phyloP scores from a whole-genome alignment of 2,329 filamentous ascomycete genomes.

The Orbilia blumenaviensis region DNA sequence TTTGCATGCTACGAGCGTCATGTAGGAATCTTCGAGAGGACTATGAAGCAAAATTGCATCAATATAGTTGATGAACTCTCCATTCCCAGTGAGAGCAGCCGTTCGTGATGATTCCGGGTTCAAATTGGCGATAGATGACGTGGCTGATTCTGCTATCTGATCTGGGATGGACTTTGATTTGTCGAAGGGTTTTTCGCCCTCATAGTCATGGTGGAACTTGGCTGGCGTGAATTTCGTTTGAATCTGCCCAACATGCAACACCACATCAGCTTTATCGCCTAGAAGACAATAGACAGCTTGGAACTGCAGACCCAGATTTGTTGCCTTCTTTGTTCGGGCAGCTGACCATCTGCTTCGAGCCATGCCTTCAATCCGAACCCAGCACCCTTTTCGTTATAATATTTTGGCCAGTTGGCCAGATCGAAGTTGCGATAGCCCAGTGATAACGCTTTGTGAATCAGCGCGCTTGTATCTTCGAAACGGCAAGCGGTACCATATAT shows the following conservation, averaged over 20 bases:
- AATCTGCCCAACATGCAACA: not conserved
- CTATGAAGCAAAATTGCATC: constrained; percentile 8
- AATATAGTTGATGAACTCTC: not conserved
- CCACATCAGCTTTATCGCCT: not conserved
- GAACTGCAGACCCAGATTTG: not conserved
- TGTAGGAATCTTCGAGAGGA: not conserved
- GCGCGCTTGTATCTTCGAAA: not conserved
- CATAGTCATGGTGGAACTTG: not conserved
- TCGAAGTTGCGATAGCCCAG: constrained; percentile 10
- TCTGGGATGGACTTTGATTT: constrained; percentile 8
- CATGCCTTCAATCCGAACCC: not conserved
- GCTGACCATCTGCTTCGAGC: not conserved
- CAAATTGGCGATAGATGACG: constrained; percentile 4
- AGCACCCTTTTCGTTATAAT: constrained; percentile 11
- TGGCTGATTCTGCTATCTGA: constrained; percentile 15
- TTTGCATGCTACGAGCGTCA: constrained; percentile 6
- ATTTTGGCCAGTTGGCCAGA: not conserved
- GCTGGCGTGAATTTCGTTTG: not conserved
- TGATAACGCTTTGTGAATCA: constrained; percentile 5
- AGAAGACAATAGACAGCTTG: not conserved
- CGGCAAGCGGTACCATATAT: not conserved
- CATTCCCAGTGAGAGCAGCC: not conserved
- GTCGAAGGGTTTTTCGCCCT: constrained; percentile 1
- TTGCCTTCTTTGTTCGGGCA: not conserved
- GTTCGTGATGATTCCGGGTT: not conserved